Conservation (phyloP, 768 basidiomycete genomes). For the Amanita pallidorosea region DNA sequence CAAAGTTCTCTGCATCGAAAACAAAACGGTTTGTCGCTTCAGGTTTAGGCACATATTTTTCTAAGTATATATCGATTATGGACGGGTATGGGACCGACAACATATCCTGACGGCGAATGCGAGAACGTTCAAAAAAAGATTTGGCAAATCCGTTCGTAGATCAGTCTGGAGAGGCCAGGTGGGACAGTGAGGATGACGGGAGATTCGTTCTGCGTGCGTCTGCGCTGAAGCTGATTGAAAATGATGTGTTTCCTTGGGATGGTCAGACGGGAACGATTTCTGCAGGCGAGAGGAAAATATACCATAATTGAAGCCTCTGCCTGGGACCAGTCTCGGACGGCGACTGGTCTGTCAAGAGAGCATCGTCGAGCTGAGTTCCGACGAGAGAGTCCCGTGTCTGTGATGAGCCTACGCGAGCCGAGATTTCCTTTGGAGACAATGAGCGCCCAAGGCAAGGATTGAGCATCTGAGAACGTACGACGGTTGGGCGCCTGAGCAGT, state of each 20-base stretch:
- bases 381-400: constrained; percentile 29
- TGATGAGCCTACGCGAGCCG: constrained; percentile 58
- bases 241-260: constrained; percentile 70
- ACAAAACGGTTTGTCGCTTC: neutral
- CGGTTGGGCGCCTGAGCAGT: constrained; percentile 61
- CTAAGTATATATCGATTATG: neutral
- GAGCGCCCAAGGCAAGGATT: neutral
- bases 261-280: neutral
- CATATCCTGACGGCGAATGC: constrained; percentile 49
- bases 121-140: constrained; percentile 90
- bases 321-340: constrained; percentile 69
- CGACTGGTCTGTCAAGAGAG: constrained; percentile 62
- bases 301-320: constrained; percentile 92
- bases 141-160: constrained; percentile 67
- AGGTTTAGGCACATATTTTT: neutral
- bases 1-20: neutral
- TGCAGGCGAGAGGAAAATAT: constrained; percentile 13
- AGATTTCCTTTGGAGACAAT: constrained; percentile 44
- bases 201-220: constrained; percentile 81
- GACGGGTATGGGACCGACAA: neutral
- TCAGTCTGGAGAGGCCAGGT: constrained; percentile 50
- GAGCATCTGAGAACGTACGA: constrained; percentile 41
- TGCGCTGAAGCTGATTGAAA: constrained; percentile 61
- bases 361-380: constrained; percentile 72
- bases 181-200: constrained; percentile 69